Base-by-base conservation (phyloP, 257 asterid genomes). In the Scutellaria barbata region DNA sequence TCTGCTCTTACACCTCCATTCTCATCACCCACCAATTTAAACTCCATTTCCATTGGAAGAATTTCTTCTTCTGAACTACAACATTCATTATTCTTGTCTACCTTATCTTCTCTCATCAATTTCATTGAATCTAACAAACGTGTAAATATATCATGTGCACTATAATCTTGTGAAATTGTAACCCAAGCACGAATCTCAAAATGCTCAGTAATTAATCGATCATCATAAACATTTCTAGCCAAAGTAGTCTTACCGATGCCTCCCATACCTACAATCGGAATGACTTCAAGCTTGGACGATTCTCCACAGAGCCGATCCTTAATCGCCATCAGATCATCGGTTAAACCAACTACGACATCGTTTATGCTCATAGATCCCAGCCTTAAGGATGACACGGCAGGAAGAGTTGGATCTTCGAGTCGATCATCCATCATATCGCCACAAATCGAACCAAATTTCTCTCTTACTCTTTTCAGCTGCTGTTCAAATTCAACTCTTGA, bases 171-270 rank as follows among this genome's bases (percentile, higher is more conserved):
- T 0, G 77, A 63, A 0, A 63, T 58, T 0, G 35, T 16, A 4
- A 54, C 6, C 65, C 65, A 73, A 30, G 17, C 66, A 14, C 76
- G 56, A 18, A 62, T 20, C 0, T 61, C 4, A 50, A 72, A 72
- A 42, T 9, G 16, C 10, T 51, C 45, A 4, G 5, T 0, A 5
- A 20, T 62, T 8, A 22, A 51, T 20, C 11, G 9, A 72, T 72
- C 70, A 18, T 18, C 37, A 8, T 33, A 47, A 46, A 18, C 55
- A 48, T 10, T 17, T 60, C 17, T 39, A 35, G 54, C 69, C 14
- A 73, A 66, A 63, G 77, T 73, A n/a, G 77, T 63, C 57, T 73
- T 73, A 42, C 77, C 77, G 2, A 60, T 71, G 0, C 76, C 76
- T 9, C 54, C 76, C 76, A 71, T 60, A 5, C 77, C 77, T 5